Base-by-base conservation (phyloP, 2,329 filamentous ascomycete species). In the Bipolaris bicolor region DNA sequence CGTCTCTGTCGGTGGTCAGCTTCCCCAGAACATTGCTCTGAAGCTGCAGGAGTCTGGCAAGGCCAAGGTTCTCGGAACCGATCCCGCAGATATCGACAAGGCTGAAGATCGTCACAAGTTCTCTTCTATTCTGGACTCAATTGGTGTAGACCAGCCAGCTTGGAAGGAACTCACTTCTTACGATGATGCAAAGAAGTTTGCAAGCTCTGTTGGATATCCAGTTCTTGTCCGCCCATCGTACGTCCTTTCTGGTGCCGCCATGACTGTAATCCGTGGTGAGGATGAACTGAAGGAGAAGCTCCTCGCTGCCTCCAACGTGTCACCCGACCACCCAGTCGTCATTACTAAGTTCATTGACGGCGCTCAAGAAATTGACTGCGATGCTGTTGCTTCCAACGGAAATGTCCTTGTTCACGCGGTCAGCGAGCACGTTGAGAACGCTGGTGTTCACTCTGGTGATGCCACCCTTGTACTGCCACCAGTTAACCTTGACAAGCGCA, bases 331-430 rank as follows among this genome's bases (percentile, higher is more conserved):
- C 80, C 95, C 95, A 2, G 95, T 99, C 39, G 95, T 99, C 55
- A 98, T 99, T 77, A 96, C 89, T 72, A 96, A 98, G 80, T 98
- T 96, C 82, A 98, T 99, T 62, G 92, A 98, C 79, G 93, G 92
- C 53, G 95, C 95, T 5, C 84, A 96, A 80, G 95, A 99, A 78
- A 97, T 99, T 58, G 95, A 99, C 70, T 91, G 97, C 62, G 95
- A 99, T 70, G 94, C 89, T 75, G 95, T 99, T 60, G 92, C 90
- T 37, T 91, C 90, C 39, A 82, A 90, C 67, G 95, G 95, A 67
- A 88, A 95, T 66, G 86, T 99, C 34, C 84, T 99, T 58, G 77
- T 98, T 50, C 95, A 99, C 75, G 94, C 95, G 55, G 87, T 99
- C 70, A 93, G 89, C 72, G 94, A 98, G 82, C 95, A 99, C 82